Conservation (phyloP, 768 basidiomycete genomes). For the Lentinula raphanica region DNA sequence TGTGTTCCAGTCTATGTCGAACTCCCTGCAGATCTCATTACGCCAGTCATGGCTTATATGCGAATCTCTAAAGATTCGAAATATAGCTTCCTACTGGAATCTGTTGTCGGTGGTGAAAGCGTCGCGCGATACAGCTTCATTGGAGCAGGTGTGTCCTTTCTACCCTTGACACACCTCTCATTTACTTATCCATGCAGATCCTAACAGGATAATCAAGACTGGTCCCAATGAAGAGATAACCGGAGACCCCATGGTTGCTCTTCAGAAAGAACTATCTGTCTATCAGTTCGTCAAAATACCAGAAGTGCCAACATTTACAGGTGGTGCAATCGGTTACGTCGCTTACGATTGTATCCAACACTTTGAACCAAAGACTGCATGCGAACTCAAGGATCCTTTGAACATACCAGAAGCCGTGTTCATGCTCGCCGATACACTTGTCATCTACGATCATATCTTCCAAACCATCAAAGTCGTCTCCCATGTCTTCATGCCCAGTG, state of each 20-base stretch:
- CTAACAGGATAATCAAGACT: conserved; percentile 85
- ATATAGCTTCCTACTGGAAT: conserved; percentile 94
- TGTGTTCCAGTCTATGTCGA: conserved; percentile 90
- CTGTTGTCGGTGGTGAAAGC: conserved; percentile 85
- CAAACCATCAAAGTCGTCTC: conserved; percentile 94
- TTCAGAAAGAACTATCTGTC: conserved; percentile 81
- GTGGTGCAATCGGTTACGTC: conserved; percentile 96
- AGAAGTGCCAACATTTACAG: conserved; percentile 90
- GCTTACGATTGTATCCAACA: conserved; percentile 94
- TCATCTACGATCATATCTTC: conserved; percentile 96
- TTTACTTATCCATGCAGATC: conserved; percentile 51
- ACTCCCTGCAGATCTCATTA: conserved; percentile 92
- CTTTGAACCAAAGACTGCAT: conserved; percentile 91
- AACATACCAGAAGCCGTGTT: conserved; percentile 93
- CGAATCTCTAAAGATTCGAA: conserved; percentile 87
- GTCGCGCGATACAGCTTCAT: conserved; percentile 94
- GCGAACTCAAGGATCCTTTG: conserved; percentile 68
- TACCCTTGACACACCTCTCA: not conserved
- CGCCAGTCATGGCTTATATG: conserved; percentile 95
- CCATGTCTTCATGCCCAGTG: conserved; percentile 83
- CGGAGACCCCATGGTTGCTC: conserved; percentile 81
- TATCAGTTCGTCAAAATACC: conserved; percentile 91
- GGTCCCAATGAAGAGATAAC: conserved; percentile 77
- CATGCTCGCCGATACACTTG: conserved; percentile 93
- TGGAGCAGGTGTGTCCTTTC: conserved; percentile 67